Conservation (phyloP, 2,329 filamentous ascomycete genomes). For the Nigrospora oryzae region DNA sequence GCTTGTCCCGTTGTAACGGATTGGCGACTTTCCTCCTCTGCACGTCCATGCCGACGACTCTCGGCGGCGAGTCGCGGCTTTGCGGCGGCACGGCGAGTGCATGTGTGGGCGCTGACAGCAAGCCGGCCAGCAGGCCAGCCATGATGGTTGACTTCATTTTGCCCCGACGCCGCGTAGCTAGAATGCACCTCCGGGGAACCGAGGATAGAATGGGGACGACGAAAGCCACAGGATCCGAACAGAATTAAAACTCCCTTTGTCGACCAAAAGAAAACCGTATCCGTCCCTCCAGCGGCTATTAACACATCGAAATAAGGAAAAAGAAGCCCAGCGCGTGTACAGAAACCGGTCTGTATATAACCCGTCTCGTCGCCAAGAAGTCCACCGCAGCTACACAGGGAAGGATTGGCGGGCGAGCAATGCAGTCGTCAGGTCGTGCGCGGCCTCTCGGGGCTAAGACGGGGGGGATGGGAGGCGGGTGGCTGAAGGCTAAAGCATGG, state of each 20-base stretch:
- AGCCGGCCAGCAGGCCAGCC: conserved; percentile 15
- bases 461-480: background rate
- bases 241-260: no score
- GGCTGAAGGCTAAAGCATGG: conserved; percentile 1
- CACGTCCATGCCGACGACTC: conserved; percentile 36
- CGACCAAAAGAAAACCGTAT: no score
- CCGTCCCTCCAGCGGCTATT: no score
- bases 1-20: conserved; percentile 33
- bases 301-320: no score
- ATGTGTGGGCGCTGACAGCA: conserved; percentile 13
- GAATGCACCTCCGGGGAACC: no score
- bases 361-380: no score
- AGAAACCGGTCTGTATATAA: no score
- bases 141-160: conserved; percentile 16
- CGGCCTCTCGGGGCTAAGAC: background rate
- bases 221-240: no score
- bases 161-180: no score
- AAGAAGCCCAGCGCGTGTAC: no score
- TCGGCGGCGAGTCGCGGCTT: conserved; percentile 17
- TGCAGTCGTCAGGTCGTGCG: conserved; percentile 2
- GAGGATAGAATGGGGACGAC: no score
- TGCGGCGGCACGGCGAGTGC: conserved; percentile 16
- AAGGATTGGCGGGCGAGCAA: background rate
- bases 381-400: no score
- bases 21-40: conserved; percentile 29